phyloP scores from a whole-genome alignment of 2,329 filamentous ascomycete species.

The Pseudocercospora fijiensis region DNA sequence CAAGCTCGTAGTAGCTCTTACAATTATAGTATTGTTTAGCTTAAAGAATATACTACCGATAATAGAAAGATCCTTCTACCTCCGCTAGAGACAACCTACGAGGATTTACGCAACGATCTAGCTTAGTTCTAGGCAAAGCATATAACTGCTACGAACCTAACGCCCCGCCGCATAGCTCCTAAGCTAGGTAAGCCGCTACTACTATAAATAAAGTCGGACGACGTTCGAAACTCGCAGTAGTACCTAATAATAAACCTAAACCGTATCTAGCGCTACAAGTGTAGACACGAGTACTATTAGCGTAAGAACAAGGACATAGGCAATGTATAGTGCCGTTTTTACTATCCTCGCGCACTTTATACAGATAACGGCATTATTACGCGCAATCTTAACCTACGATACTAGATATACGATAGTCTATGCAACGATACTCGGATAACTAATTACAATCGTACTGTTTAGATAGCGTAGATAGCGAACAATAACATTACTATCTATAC shows the following conservation, averaged over 20 bases:
- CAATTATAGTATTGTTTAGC: neutral
- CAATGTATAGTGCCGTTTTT: neutral
- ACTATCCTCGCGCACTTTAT: neutral
- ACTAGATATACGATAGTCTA: neutral
- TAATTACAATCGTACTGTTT: neutral
- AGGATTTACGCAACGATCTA: neutral
- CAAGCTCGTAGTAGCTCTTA: neutral
- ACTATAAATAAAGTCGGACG: neutral
- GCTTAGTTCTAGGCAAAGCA: neutral
- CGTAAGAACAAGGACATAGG: too few relatives aligned
- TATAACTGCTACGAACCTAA: neutral
- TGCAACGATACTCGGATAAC: neutral
- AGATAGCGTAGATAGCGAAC: neutral
- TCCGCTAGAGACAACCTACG: neutral
- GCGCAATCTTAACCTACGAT: neutral
- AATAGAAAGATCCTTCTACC: neutral
- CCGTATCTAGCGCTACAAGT: too few relatives aligned
- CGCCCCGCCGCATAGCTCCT: neutral
- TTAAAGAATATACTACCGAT: neutral
- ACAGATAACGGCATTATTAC: neutral
- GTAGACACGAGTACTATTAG: too few relatives aligned
- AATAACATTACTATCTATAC: too few relatives aligned
- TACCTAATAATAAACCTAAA: too few relatives aligned
- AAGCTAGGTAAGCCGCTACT: neutral
- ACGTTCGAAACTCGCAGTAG: neutral